These are phyloP conservation scores for Mycosarcoma maydis DNA, from an alignment of 1,284 basidiomycete species.

Conservation along the genomic window DNA sequence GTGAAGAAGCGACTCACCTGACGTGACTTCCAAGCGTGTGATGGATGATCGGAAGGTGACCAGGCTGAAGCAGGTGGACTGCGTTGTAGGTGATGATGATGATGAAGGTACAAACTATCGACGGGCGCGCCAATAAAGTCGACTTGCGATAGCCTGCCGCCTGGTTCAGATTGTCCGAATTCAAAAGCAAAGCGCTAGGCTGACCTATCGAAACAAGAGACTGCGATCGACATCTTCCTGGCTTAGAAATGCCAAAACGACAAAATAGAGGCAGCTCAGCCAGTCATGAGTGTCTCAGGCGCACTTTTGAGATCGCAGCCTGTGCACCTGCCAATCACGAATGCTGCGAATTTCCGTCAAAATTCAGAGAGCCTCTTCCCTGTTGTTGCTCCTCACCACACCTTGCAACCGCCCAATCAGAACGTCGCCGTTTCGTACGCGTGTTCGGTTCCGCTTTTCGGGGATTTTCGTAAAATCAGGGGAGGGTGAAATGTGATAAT, in stretches of 20 bases:
- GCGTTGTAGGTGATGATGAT: constrained; percentile 11
- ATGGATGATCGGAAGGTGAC: not conserved
- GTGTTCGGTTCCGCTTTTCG: constrained; percentile 23
- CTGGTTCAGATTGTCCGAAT: too few species aligned
- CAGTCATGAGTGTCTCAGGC: constrained; percentile 2
- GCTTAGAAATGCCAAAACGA: constrained; percentile 5
- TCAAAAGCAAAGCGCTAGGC: constrained; percentile 1
- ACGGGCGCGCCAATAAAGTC: constrained; percentile 26
- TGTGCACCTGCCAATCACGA: constrained; percentile 22
- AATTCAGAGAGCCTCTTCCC: not conserved
- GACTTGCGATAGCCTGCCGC: constrained; percentile 26
- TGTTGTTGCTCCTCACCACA: too few species aligned
- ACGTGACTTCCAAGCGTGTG: constrained; percentile 24
- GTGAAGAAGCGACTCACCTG: constrained; percentile 15
- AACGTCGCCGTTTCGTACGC: constrained; percentile 20
- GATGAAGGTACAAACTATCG: not conserved
- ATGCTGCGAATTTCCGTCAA: constrained; percentile 9
- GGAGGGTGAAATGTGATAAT: too few species aligned
- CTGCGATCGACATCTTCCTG: constrained; percentile 10
- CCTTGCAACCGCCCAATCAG: constrained; percentile 38
- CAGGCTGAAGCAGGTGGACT: not conserved
- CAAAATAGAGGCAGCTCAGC: constrained; percentile 5
- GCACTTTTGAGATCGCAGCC: too few species aligned
- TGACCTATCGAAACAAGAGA: constrained; percentile 8
- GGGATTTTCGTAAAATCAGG: too few species aligned